phyloP scores from a whole-genome alignment of 2,329 filamentous ascomycete species.

The Lasiodiplodia theobromae region DNA sequence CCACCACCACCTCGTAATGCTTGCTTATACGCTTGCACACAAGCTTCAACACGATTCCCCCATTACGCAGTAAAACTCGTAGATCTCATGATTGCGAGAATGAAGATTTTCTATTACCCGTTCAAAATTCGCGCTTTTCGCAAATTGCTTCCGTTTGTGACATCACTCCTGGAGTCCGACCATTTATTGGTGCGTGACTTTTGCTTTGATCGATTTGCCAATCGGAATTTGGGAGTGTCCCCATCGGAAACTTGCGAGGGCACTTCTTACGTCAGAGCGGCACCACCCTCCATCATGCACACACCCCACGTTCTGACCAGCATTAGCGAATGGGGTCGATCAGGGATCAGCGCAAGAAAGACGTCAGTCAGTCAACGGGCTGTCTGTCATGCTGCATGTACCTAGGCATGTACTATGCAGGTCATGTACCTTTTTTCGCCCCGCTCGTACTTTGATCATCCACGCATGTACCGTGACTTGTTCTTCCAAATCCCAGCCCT shows the following conservation, averaged over 20 bases:
- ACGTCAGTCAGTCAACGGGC: too few relatives aligned
- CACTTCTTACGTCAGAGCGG: conserved; percentile 2
- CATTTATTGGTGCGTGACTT: neutral
- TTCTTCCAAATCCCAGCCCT: too few relatives aligned
- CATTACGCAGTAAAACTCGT: conserved; percentile 14
- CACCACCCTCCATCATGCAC: neutral
- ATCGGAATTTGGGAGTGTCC: neutral
- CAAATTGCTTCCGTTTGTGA: neutral
- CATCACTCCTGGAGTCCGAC: neutral
- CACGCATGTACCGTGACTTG: too few relatives aligned
- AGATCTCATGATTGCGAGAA: conserved; percentile 14
- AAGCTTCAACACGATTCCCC: conserved; percentile 19
- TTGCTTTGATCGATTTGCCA: neutral
- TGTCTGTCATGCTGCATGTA: too few relatives aligned
- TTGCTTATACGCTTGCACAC: conserved; percentile 21
- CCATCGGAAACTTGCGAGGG: neutral
- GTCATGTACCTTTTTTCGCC: too few relatives aligned
- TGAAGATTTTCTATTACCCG: conserved; percentile 14
- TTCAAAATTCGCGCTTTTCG: neutral
- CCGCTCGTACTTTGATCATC: too few relatives aligned
- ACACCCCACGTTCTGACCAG: neutral
- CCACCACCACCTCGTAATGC: conserved; percentile 12
- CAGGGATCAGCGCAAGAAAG: too few relatives aligned
- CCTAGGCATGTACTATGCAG: too few relatives aligned
- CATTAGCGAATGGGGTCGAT: neutral